Evolutionary conservation across 1,139 yeast genomes (phyloP).

Genomic region (Kazachstania sp.): DNA sequence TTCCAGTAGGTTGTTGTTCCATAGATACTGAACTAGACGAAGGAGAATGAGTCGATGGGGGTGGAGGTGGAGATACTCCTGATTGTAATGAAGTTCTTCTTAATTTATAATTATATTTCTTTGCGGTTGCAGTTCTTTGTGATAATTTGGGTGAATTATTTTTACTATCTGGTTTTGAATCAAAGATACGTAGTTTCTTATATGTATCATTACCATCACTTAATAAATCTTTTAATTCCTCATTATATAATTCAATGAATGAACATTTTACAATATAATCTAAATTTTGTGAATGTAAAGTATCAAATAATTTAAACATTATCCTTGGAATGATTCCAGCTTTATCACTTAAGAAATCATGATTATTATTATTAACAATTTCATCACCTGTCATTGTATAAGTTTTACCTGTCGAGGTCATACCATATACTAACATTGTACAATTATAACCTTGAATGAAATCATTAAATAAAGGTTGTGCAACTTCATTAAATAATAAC

Average conservation of each 20-base stretch:
- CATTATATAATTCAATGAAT: conserved; percentile 66
- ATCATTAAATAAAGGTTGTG: conserved; percentile 55
- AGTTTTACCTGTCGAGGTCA: conserved; percentile 75
- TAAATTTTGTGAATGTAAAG: conserved; percentile 31
- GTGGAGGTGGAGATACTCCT: background rate
- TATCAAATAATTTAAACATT: conserved; percentile 45
- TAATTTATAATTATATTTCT: conserved; percentile 1
- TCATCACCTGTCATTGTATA: conserved; percentile 69
- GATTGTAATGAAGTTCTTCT: background rate
- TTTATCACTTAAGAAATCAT: conserved; percentile 53
- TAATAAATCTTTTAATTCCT: conserved; percentile 57
- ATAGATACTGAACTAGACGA: background rate
- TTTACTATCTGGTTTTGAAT: conserved; percentile 31
- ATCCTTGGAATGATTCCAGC: conserved; percentile 68
- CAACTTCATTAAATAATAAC: conserved; percentile 51
- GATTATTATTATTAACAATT: conserved; percentile 23
- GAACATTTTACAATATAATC: conserved; percentile 60
- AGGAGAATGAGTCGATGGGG: too few species aligned
- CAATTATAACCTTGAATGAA: conserved; percentile 64
- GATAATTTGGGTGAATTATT: conserved; percentile 11
- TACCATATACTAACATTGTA: conserved; percentile 70
- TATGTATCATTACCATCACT: conserved; percentile 24
- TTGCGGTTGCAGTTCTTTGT: background rate
- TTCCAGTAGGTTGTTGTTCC: conserved; percentile 2
- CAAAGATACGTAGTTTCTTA: conserved; percentile 46